Evolutionary conservation across 306 rosid genomes (phyloP), one percentile per base, ranked within the genome.

Genomic region (Cercis canadensis): DNA sequence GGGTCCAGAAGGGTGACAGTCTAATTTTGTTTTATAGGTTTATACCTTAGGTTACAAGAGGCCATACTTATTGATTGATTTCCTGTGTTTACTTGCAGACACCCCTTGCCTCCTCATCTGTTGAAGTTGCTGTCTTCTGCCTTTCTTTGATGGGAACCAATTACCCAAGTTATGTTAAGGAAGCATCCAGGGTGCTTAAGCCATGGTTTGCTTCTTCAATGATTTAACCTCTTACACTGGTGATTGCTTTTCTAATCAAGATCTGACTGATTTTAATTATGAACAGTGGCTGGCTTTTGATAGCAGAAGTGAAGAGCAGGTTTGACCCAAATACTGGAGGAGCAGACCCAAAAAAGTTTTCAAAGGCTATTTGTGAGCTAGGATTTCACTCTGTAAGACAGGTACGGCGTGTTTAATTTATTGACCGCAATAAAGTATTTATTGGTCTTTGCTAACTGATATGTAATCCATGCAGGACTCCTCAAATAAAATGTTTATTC

Each of bases 61-160:
- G 41, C 36, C 60, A 55, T 67, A 37, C 74, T 56, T 45, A 52
- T 65, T 55, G 14, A 6, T 51, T 37, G 13, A 59, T 65, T 59
- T 45, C 37, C 65, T 59, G 46, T 76, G 67, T n/a, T 40, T 70
- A 34, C 65, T 81, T 67, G 83, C 86, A 92, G 97, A 67, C 89
- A 16, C 91, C 96, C 12, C 83, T 94, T 10, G 81, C n/a, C 21
- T 81, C 87, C 52, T 71, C 85, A 57, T 85, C 96, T 45, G 81
- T 83, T 24, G 97, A 89, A 19, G 92, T 94, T 57, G 87, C 96
- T 10, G 92, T 90, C 72, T 94, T 90, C 78, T 90, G 96, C 73
- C 96, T 93, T 70, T 93, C 98, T 8, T 78, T 93, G 64, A 93
- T 93, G 97, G 98, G 98, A 67, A 86, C 93, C n/a, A 87, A 87